Base-by-base conservation (phyloP, 2,329 filamentous ascomycete genomes). In the Periconia digitata region DNA sequence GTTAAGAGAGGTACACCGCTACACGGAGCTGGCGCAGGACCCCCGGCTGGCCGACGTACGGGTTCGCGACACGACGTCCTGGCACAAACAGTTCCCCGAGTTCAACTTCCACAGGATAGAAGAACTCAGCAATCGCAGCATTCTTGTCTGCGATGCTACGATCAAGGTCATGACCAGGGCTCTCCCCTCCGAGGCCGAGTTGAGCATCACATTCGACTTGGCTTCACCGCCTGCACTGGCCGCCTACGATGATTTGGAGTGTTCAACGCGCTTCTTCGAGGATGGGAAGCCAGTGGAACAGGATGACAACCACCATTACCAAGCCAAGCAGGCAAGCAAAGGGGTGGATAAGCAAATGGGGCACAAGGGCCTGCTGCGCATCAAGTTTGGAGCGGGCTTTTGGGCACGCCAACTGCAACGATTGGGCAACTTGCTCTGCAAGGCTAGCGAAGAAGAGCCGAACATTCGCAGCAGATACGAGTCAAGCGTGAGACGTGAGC, bases 301-400 rank as follows among this genome's bases (percentile, higher is more conserved):
- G 8, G 49, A 53, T 13, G 56, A 66, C 20, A 55, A 34, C 10
- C 53, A 57, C 17, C 46, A 47, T 36, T 48, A 44, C 45, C 65
- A 55, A 27, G 43, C 51, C 7, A 60, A 60, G 21, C 60, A 66
- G 37, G 62, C 60, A 39, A 22, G 23, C n/a, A 24, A 24, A 21
- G 22, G 23, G 15, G n/a, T 29, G 6, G 56, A 62, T 29, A 58
- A 63, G 40, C 46, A 41, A 13, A 42, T 52, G 12, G 50, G 58
- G 50, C 37, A 57, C 56, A 34, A 54, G n/a, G 53, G 65, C 47
- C 39, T 62, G 37, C 43, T 70, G 47, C 53, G 58, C 55, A 57
- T 72, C 8, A 56, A 55, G 1, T 77, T 78, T 43, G 72, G 73
- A 2, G 74, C 72, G 40, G 61, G 55, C 2, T 77, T 76, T 49